These are phyloP conservation scores for Monosporozyma aquatica DNA, from an alignment of 805 yeast genomes.

Conservation along the genomic window DNA sequence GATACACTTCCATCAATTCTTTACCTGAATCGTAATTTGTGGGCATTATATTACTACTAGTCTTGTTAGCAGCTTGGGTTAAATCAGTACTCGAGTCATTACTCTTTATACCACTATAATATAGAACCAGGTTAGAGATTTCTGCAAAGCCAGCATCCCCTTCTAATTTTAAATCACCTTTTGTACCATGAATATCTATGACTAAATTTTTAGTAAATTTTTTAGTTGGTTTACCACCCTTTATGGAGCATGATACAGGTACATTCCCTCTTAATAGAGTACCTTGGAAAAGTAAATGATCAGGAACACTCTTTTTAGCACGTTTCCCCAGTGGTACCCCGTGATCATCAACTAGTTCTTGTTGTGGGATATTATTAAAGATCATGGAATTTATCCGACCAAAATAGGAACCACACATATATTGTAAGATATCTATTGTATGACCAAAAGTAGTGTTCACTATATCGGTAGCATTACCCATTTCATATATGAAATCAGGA, in stretches of 20 bases:
- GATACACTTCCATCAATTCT: slow-evolving; percentile 27
- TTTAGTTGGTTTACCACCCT: slow-evolving; percentile 28
- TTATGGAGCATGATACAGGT: slow-evolving; percentile 26
- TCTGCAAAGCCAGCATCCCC: slow-evolving; percentile 31
- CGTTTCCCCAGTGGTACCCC: slow-evolving; percentile 17
- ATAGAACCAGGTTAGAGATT: slow-evolving; percentile 25
- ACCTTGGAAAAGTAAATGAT: slow-evolving; percentile 27
- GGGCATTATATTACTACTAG: slow-evolving; percentile 1
- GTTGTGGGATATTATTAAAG: slow-evolving; percentile 25
- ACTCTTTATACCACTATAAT: slow-evolving; percentile 23
- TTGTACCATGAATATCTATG: slow-evolving; percentile 29
- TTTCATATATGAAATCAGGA: slow-evolving; percentile 22
- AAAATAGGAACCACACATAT: slow-evolving; percentile 26
- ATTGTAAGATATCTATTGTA: slow-evolving; percentile 26
- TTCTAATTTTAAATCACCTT: slow-evolving; percentile 27
- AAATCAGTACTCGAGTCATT: slow-evolving; percentile 7
- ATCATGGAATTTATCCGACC: slow-evolving; percentile 22
- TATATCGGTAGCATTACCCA: slow-evolving; percentile 23
- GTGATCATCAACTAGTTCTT: slow-evolving; percentile 21
- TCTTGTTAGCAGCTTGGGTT: background rate
- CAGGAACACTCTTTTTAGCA: slow-evolving; percentile 23
- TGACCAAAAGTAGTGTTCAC: slow-evolving; percentile 27
- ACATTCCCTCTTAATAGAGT: slow-evolving; percentile 21
- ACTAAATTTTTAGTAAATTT: slow-evolving; percentile 28
- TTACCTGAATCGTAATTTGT: slow-evolving; percentile 16